Conservation (phyloP, 2,329 filamentous ascomycete genomes). For the Aspergillus chevalieri region DNA sequence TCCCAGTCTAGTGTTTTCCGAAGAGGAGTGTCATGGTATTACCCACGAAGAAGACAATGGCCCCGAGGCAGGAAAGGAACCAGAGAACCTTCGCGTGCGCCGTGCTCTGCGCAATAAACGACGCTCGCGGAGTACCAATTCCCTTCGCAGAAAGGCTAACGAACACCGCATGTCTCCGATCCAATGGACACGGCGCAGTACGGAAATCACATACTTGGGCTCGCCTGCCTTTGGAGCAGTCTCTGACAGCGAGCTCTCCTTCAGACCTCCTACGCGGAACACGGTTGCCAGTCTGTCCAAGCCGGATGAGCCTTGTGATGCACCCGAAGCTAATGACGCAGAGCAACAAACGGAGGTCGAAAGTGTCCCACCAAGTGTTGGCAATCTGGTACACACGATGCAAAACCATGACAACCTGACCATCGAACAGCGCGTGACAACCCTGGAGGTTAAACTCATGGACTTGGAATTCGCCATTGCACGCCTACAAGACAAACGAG, state of each 20-base stretch:
- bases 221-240: conserved; percentile 26
- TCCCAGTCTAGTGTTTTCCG: conserved; percentile 39
- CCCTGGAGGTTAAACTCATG: conserved; percentile 46
- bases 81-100: conserved; percentile 14
- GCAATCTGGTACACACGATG: conserved; percentile 34
- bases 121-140: conserved; percentile 41
- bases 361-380: conserved; percentile 29
- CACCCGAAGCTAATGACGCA: not conserved
- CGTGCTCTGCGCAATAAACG: conserved; percentile 29
- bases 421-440: conserved; percentile 43
- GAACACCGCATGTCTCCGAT: conserved; percentile 35
- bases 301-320: not conserved
- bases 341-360: conserved; percentile 4
- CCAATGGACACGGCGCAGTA: conserved; percentile 37
- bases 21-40: conserved; percentile 32
- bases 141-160: conserved; percentile 29
- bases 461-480: conserved; percentile 47
- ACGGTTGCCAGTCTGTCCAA: conserved; percentile 23
- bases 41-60: conserved; percentile 10
- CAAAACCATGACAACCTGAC: conserved; percentile 35
- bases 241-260: conserved; percentile 22
- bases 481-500: conserved; percentile 37
- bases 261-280: conserved; percentile 22
- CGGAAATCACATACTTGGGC: conserved; percentile 29
- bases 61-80: conserved; percentile 9